Evolutionary conservation across 257 asterid species (phyloP), one percentile per base, ranked within the genome.

Genomic region (Jacaranda mimosifolia): DNA sequence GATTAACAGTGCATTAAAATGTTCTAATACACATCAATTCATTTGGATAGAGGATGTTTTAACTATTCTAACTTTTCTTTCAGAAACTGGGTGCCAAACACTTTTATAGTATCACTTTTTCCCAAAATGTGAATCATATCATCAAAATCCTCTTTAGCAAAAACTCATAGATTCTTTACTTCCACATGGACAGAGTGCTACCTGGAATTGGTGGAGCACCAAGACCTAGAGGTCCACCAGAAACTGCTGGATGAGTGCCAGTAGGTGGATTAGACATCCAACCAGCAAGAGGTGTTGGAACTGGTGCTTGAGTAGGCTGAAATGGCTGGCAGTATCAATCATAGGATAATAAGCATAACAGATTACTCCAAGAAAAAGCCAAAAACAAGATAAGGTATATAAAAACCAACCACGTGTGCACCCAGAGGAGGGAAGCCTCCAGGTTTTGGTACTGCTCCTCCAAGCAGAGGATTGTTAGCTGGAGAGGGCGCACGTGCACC

Each of bases 231-330:
- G 94, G 90, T 63, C 87, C 89, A 60, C 87, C 88, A 63, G 94
- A 86, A 78, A 83, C 86, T 13, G 89, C 72, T 15, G 91, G 84
- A 82, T 91, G 96, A 72, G 84, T 35, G 51, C 83, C 87, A 15
- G 89, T 36, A 35, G 96, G 86, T 53, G 82, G 77, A 72, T 72
- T 89, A 18, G 97, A 85, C 97, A 89, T 91, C 97, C 97, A 89
- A 74, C 94, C 94, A 74, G 97, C 97, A 68, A 91, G 91, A 76
- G 89, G 89, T n/a, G 88, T 78, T 71, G 92, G 86, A 68, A 85
- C 86, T n/a, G 92, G 85, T 46, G 89, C 53, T 59, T 84, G 88
- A 68, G 79, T 73, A 39, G 91, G 82, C 73, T 85, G 94, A 60
- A 87, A 91, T 53, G 96, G 84, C 86, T 83, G 77, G 64, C 68